These are phyloP conservation scores for Helichrysum umbraculigerum DNA, from an alignment of 129 eudicot species.

Conservation along the genomic window DNA sequence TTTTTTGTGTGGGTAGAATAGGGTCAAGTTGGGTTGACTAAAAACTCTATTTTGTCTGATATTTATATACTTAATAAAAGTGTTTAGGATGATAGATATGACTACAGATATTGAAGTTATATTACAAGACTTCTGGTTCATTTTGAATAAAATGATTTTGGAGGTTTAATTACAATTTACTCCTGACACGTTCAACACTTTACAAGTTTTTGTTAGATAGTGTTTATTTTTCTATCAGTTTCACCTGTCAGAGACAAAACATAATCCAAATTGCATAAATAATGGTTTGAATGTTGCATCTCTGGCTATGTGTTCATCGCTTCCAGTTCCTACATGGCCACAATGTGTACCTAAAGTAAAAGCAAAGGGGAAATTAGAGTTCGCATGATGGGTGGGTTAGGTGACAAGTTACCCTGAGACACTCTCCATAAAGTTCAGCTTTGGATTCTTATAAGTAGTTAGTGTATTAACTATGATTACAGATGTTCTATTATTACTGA, in stretches of 20 bases:
- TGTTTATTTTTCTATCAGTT: too few species aligned
- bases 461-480: too few species aligned
- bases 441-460: too few species aligned
- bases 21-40: not conserved
- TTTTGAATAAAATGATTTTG: too few species aligned
- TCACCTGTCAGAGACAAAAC: not conserved
- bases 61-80: not conserved
- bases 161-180: too few species aligned
- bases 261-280: not conserved
- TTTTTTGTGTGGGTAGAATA: not conserved
- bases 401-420: not conserved
- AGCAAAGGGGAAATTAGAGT: not conserved
- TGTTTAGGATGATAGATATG: not conserved
- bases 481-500: too few species aligned
- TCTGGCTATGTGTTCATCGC: not conserved
- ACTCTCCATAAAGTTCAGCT: too few species aligned
- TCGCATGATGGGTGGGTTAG: not conserved
- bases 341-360: not conserved
- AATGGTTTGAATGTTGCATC: not conserved
- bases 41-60: not conserved
- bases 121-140: not conserved
- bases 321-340: not conserved
- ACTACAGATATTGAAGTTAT: not conserved
- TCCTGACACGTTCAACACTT: too few species aligned
- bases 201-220: too few species aligned